Conservation (phyloP, 371 early-diverging fungal genomes). For the Choanephora cucurbitarum region DNA sequence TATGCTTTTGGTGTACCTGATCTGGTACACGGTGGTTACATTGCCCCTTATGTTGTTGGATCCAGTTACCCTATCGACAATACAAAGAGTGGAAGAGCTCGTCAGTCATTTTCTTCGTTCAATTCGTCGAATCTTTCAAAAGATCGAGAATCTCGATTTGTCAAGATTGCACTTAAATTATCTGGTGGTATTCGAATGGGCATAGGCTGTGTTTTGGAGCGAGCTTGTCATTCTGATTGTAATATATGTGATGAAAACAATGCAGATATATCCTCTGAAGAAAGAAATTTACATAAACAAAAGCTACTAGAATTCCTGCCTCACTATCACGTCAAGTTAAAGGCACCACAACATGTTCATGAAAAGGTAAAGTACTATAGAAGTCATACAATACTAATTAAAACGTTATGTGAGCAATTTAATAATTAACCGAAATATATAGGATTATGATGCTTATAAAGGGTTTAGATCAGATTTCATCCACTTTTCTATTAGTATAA, state of each 20-base stretch:
- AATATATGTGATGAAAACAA: slow-evolving; percentile 20
- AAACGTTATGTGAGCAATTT: neutral
- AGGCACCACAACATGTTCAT: slow-evolving; percentile 38
- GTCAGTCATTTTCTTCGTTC: slow-evolving; percentile 14
- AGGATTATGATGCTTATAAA: slow-evolving; percentile 56
- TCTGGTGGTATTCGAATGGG: slow-evolving; percentile 47
- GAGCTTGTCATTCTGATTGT: slow-evolving; percentile 38
- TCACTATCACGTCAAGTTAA: slow-evolving; percentile 55
- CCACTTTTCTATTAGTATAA: slow-evolving; percentile 53
- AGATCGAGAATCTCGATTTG: slow-evolving; percentile 18
- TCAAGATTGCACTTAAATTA: slow-evolving; percentile 38
- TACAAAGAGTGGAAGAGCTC: neutral
- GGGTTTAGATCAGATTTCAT: slow-evolving; percentile 66
- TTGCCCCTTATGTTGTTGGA: slow-evolving; percentile 28
- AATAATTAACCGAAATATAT: neutral
- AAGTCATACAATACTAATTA: neutral
- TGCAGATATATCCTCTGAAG: slow-evolving; percentile 9
- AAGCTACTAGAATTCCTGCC: slow-evolving; percentile 48
- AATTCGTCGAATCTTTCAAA: slow-evolving; percentile 12
- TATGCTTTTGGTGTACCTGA: slow-evolving; percentile 55
- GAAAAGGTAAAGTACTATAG: slow-evolving; percentile 11
- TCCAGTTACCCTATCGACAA: neutral
- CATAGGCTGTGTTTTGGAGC: slow-evolving; percentile 53
- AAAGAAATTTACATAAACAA: slow-evolving; percentile 26
- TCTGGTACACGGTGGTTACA: slow-evolving; percentile 38